Base-by-base conservation (phyloP, 2,329 filamentous ascomycete genomes). In the Fusarium robinianum region DNA sequence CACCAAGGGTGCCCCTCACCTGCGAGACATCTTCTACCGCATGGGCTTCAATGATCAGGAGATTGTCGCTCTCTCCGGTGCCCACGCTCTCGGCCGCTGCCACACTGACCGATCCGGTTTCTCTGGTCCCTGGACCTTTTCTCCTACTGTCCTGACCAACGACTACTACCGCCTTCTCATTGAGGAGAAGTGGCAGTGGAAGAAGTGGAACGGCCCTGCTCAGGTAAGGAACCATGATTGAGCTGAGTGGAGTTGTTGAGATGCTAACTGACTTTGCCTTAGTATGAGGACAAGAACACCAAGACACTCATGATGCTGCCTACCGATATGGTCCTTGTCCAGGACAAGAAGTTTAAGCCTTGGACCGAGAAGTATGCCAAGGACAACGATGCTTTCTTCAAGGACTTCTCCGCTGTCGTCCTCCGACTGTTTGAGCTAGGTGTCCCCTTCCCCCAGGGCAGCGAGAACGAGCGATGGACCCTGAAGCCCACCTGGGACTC, bases 11-110 rank as follows among this genome's bases (percentile, higher is more conserved):
- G 76, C 84, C 51, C 81, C 84, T 65, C 92, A 97, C 74, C 80
- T 97, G 61, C 87, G 94, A 63, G 81, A 82, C 73, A 92, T 97
- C 76, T 99, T 97, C 73, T 82, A 84, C 71, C 90, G 92, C 67
- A 97, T 97, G 92, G 92, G 92, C 58, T 97, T 96, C 80, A 87
- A 94, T 71, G 92, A 99, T 74, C 88, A 88, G 64, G 91, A 96
- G 73, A 97, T 97, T 66, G 92, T 96, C 31, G 94, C 92, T 19
- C 81, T 97, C 39, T 78, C 79, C 16, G 90, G 90, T 58, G 90
- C 87, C 34, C 90, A 96, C 74, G 87, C 89, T 39, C 81, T 96
- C 24, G 91, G 91, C 52, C 88, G 91, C 57, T 95, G 88, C 76
- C 94, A 97, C 78, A 78, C 84, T 7, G 87, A 94, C 72, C 89